Base-by-base conservation (phyloP, 2,329 filamentous ascomycete genomes). In the Orbilia brochopaga region DNA sequence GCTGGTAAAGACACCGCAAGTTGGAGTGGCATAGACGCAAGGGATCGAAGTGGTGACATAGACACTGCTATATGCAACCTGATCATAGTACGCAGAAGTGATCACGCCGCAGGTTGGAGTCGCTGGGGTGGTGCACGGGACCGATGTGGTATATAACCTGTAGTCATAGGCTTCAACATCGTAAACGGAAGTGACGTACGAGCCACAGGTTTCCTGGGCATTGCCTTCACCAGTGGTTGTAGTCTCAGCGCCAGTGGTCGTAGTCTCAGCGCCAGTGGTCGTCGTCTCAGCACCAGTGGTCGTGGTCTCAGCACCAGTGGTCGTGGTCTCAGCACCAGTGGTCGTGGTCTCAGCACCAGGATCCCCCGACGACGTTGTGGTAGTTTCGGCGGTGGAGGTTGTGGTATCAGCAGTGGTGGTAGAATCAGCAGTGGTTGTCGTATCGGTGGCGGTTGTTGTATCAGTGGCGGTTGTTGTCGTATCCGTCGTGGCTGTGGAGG, bases 61-160 rank as follows among this genome's bases (percentile, higher is more conserved):
- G 8, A 32, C 27, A 32, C 3, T 8, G 27, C 27, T 8, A 8
- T 32, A 32, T 32, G 4, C 27, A 8, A 8, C 8, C 4, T 32
- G 4, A 32, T 32, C 27, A 8, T 4, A 4, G 4, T 3, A 32
- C 8, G 27, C 8, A 32, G 3, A 32, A 8, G 27, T 32, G 27
- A 8, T 32, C 27, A 32, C 27, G 27, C 27, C 27, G 27, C 27
- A 32, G 15, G 32, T 51, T 6, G 15, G 52, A 52, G 52, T 64
- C 1, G 59, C n/a, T 11, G 6, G 17, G 21, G n/a, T 21, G 15
- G 59, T 63, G n/a, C n/a, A n/a, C n/a, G n/a, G n/a, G n/a, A n/a
- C n/a, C n/a, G n/a, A n/a, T n/a, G n/a, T n/a, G n/a, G n/a, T n/a
- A n/a, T n/a, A n/a, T n/a, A n/a, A n/a, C n/a, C n/a, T n/a, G n/a